Conservation (phyloP, 345 rosid species). For the Murraya koenigii region DNA sequence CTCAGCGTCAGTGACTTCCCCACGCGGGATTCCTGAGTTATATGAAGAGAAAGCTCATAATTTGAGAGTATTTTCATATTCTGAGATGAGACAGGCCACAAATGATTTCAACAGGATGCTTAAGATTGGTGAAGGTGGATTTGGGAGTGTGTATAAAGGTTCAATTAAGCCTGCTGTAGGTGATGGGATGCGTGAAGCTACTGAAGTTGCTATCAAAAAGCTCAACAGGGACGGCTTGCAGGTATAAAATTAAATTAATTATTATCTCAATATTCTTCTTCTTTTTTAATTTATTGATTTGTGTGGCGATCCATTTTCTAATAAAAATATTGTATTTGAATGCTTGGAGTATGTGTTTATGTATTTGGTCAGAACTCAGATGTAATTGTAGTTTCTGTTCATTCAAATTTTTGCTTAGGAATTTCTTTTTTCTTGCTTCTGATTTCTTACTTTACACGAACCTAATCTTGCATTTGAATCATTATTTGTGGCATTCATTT, state of each 20-base stretch:
- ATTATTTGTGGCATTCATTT: not conserved
- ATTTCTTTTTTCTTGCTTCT: not conserved
- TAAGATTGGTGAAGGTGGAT: constrained; percentile 94
- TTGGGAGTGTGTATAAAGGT: constrained; percentile 75
- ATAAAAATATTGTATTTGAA: not conserved
- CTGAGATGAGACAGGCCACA: constrained; percentile 76
- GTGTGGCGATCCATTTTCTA: not conserved
- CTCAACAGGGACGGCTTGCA: constrained; percentile 71
- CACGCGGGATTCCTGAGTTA: constrained; percentile 61
- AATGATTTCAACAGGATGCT: constrained; percentile 51
- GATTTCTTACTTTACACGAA: not conserved
- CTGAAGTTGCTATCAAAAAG: constrained; percentile 73
- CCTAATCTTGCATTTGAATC: not conserved
- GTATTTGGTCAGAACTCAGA: not conserved
- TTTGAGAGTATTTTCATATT: constrained; percentile 59
- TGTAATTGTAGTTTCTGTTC: not conserved
- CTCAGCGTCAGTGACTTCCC: constrained; percentile 41
- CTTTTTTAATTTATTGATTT: not conserved
- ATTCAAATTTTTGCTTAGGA: not conserved
- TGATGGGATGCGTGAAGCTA: constrained; percentile 44
- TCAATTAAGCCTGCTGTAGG: constrained; percentile 31
- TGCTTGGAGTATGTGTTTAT: not conserved
- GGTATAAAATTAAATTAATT: constrained; percentile 32
- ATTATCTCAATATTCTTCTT: too few relatives aligned
- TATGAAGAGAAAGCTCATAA: constrained; percentile 62